Base-by-base conservation (phyloP, 441 rosid species). In the Syzygium malaccense region DNA sequence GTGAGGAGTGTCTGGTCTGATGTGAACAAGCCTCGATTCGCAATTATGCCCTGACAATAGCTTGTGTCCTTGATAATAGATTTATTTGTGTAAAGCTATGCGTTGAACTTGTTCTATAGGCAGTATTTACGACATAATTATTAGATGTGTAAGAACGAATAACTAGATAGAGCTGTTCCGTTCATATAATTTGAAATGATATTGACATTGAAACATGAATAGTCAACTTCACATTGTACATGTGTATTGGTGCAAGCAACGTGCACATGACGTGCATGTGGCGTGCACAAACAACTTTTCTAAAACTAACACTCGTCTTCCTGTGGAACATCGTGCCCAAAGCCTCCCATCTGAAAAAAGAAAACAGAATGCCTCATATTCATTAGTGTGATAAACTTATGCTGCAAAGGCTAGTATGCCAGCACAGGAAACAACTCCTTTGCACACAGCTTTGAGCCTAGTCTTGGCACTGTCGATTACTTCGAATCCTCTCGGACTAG, bases 391-490 rank as follows among this genome's bases (percentile, higher is more conserved):
- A 37, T 37, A 45, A 71, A 71, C 83, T 37, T 37, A 37, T 19
- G 49, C 94, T 2, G 96, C 96, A 89, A 92, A 92, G 4, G 96
- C 95, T 6, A 94, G 85, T 68, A 94, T 92, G 60, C 94, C 96
- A 71, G 96, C 93, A 71, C 95, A 94, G 9, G 95, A 93, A 68
- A 93, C 93, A 12, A 91, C 87, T 88, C 92, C 95, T 79, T 88
- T 80, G 54, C 95, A 93, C 1, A 64, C 53, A 6, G 91, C 48
- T 86, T 94, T 94, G 3, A 94, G 64, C 33, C 91, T 92, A 26
- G 93, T 87, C 90, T 94, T 92, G 30, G 94, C 94, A 30, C 83
- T 85, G 89, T 93, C 94, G 58, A 93, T 92, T 85, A 93, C 94
- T 90, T 92, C 90, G 55, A 91, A 94, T 3, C 94, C 96, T 88